phyloP scores from a whole-genome alignment of 129 eudicot genomes.

The Tagetes erecta region DNA sequence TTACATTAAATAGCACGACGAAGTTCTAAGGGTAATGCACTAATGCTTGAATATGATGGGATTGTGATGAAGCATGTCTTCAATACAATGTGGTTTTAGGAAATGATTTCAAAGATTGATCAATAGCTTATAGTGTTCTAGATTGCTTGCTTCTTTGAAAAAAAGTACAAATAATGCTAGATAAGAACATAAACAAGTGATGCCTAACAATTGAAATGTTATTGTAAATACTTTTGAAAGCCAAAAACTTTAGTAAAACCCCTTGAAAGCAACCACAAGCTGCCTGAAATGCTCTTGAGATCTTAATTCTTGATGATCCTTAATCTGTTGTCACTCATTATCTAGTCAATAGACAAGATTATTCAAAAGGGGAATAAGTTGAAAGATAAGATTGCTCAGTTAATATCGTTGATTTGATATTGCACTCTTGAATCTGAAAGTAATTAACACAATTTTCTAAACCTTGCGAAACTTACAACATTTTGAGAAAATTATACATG shows the following conservation, averaged over 20 bases:
- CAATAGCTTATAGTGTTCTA: slow-evolving; percentile 3
- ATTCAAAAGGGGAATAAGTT: neutral
- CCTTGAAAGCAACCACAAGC: neutral
- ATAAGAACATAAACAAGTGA: neutral
- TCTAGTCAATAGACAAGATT: neutral
- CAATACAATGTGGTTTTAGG: neutral
- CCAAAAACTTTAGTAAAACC: neutral
- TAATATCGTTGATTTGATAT: neutral
- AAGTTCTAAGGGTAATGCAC: neutral
- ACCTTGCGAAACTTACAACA: neutral
- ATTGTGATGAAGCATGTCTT: neutral
- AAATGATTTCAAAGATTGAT: neutral
- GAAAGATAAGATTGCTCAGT: neutral
- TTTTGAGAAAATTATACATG: neutral
- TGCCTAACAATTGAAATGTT: neutral
- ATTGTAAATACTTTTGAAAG: neutral
- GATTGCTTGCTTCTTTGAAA: neutral
- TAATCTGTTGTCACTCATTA: neutral
- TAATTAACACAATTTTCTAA: neutral
- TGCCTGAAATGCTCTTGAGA: neutral
- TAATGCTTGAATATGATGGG: neutral
- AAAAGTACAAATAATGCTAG: neutral
- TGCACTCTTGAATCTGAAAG: neutral
- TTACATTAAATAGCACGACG: neutral
- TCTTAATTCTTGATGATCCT: neutral